Base-by-base conservation (phyloP, 2,329 filamentous ascomycete genomes). In the Coniochaeta sp. region DNA sequence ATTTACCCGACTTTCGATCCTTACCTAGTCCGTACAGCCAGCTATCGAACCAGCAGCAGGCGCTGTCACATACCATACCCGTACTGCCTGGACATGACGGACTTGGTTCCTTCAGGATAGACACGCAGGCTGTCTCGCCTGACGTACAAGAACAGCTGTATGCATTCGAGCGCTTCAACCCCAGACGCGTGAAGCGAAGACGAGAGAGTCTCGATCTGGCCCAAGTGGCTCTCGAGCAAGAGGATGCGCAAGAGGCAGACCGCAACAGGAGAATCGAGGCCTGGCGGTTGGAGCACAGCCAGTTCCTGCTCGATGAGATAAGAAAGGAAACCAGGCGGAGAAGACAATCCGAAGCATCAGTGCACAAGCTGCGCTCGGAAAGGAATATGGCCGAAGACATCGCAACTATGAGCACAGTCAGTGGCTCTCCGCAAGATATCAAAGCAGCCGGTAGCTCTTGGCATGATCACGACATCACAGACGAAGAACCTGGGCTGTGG, bases 31-130 rank as follows among this genome's bases (percentile, higher is more conserved):
- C 65, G 26, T 77, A 61, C 60, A 60, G 60, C 74, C 28, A 48
- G n/a, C 45, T 48, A 3, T 28, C 45, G 16, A 53, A 65, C 70
- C 56, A 68, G 68, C 55, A 62, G 75, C 57, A 40, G 73, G 80
- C 38, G 52, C 8, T 48, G 27, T 73, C 81, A 45, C 82, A 81
- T 57, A 74, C 81, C 18, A 75, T 78, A 16, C 83, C 88, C 0
- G 82, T 96, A 2, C 78, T 99, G n/a, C 94, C 94, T 0, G 82
- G 85, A 1, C 94, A 99, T 63, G 91, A 99, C 73, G 94, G 94
- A 1, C 70, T 97, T 45, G 94, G 94, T 4, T 89, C 86, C 6
- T 99, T 99, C 66, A 81, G 75, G 67, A 55, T 89, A 63, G 65
- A 89, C 71, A 63, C 82, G 57, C 70, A 79, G 64, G 63, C 73